Evolutionary conservation across 2,329 filamentous ascomycete genomes (phyloP), one percentile per base, ranked within the genome.

Genomic region (Xylogone sp.): DNA sequence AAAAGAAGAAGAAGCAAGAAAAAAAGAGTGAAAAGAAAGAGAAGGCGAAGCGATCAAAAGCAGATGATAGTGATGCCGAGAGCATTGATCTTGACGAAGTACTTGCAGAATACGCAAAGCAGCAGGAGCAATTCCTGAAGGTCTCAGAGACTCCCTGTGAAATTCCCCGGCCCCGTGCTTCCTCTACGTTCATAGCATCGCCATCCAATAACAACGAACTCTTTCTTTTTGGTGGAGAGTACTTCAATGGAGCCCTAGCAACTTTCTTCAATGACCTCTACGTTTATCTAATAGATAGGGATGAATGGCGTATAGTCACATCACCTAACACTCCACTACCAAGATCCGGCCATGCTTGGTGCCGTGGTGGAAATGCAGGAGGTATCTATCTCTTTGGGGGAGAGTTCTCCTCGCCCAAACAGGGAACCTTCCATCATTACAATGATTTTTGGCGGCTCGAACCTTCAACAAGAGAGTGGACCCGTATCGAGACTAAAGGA

Each of bases 381-480:
- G 88, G 87, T 29, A 82, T 97, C 48, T 99, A 96, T 68, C 74
- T 99, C 16, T 97, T 97, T 65, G 94, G 94, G 57, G 94, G 93
- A 55, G 94, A 99, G 71, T 99, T 99, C 69, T 95, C 89, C 52
- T 93, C 87, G 22, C 94, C 94, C 2, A 97, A 97, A 68, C 94
- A 97, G 71, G 94, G 94, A 3, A 97, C 93, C 0, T 99, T 99
- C 65, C 97, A 99, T 69, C 94, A 99, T 71, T 99, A 99, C 74
- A 96, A 96, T 64, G 94, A 97, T 72, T 97, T 99, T 68, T 99
- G 94, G 93, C 81, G 87, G 46, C 79, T 97, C 43, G 92, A 97
- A 65, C 88, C 93, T 0, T 80, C 79, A 8, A 85, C 82, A 7
- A 80, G 91, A 62, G 94, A 99, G 73, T 99, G 94, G 94, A 88